Evolutionary conservation across 768 basidiomycete species (phyloP), one percentile per base, ranked within the genome.

Genomic region (Exsudoporus frostii): DNA sequence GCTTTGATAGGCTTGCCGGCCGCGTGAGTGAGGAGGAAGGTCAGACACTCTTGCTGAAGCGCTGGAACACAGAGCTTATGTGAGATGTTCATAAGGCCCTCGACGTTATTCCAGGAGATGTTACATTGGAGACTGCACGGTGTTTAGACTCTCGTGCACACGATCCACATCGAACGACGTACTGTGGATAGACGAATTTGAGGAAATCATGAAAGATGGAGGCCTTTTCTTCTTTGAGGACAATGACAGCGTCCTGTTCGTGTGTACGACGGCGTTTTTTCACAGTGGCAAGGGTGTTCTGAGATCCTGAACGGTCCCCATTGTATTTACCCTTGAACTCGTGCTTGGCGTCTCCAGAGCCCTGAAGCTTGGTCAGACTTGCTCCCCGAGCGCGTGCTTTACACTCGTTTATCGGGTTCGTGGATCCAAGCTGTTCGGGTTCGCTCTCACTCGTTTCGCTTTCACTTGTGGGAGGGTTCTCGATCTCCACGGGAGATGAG

Each of bases 51-150:
- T 39, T 80, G 80, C 64, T 92, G 89, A 37, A 97, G 76, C 3
- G 88, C 75, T 2, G 90, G 85, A 5, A 91, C 89, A 56, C 88
- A 89, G 50, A 96, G 83, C 65, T 93, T 95, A 70, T 90, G 85
- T 3, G 92, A 85, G 20, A 96, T 87, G 64, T 94, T 91, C 83
- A 94, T 88, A 38, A 92, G 79, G 37, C 87, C 86, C 61, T 92
- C 92, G 25, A 92, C 95, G 67, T 97, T 97, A 61, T 91, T 90
- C 92, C 94, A 98, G 0, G 91, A 88, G 49, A 96, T 93, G 9
- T 90, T 90, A 72, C 93, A 96, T 58, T 93, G 89, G 50, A 95
- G 76, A 58, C 88, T 90, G 61, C 40, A 22, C 37, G 36, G 45
- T 32, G 46, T 30, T 60, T 9, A 54, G 44, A 34, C 44, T 33